Conservation (phyloP, 768 basidiomycete species). For the Cystobasidiopsis lactophilus region DNA sequence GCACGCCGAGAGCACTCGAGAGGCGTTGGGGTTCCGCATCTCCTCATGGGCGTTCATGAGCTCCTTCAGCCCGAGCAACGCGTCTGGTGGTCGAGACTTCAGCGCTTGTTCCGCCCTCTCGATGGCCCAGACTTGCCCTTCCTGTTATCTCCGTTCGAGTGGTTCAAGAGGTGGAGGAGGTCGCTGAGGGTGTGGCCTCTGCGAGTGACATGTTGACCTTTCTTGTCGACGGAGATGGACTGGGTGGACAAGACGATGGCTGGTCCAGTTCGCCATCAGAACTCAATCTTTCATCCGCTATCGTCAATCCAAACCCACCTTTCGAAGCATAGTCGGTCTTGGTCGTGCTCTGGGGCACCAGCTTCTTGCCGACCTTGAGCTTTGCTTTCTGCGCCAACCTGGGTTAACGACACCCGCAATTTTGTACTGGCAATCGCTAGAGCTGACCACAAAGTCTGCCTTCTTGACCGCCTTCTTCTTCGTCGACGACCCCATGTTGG, state of each 20-base stretch:
- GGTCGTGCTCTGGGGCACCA: not conserved
- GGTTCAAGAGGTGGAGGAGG: not conserved
- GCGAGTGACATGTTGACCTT: not conserved
- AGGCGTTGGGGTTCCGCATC: no score
- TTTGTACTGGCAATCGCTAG: not conserved
- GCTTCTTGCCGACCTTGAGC: slow-evolving; percentile 1
- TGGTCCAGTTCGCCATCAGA: not conserved
- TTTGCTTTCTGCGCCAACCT: not conserved
- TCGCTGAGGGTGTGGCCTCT: not conserved
- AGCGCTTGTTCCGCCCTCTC: no score
- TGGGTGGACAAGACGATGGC: not conserved
- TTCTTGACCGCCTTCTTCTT: not conserved
- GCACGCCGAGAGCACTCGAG: no score
- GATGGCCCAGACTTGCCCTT: not conserved
- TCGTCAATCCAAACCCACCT: no score
- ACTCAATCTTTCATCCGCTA: no score
- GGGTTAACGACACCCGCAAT: not conserved
- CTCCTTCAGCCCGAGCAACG: no score
- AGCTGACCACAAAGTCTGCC: not conserved
- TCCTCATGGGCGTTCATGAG: no score
- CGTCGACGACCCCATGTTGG: not conserved
- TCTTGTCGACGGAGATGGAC: not conserved
- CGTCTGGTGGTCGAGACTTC: no score
- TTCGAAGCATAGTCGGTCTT: not conserved
- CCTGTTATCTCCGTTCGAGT: not conserved